These are phyloP conservation scores for Calonectria naviculata DNA, from an alignment of 2,329 filamentous ascomycete genomes.

Conservation along the genomic window DNA sequence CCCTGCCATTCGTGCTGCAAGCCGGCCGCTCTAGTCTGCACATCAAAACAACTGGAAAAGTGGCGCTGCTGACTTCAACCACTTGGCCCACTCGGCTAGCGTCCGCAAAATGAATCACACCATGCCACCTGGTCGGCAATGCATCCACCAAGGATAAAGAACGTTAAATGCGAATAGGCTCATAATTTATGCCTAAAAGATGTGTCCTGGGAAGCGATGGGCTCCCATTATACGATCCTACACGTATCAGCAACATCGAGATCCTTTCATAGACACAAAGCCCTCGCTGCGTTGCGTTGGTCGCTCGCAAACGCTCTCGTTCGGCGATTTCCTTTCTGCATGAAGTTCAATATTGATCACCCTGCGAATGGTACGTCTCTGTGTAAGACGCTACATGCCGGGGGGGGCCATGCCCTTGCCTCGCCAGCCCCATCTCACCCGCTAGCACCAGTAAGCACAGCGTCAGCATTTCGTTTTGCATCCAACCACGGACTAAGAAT, in stretches of 20 bases:
- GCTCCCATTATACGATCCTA: not conserved
- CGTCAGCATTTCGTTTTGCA: not conserved
- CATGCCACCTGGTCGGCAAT: not conserved
- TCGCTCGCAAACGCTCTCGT: not conserved
- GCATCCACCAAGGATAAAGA: not conserved
- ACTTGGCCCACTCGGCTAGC: not conserved
- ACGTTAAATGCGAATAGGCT: constrained; percentile 1
- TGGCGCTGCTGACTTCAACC: not conserved
- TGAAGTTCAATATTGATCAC: not conserved
- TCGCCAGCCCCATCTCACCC: not conserved
- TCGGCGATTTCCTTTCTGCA: not conserved
- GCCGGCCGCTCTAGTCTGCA: not conserved
- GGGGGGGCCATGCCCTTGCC: not conserved
- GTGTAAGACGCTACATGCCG: not conserved
- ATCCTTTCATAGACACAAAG: not conserved
- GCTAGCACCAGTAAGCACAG: not conserved
- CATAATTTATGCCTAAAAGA: not conserved
- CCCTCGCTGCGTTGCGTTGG: not conserved
- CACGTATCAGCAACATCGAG: not conserved
- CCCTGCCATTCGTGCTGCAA: no score
- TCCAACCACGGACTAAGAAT: not conserved
- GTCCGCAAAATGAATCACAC: not conserved
- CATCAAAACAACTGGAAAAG: not conserved
- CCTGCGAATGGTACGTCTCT: not conserved
- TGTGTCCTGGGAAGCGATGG: not conserved